Evolutionary conservation across 164 flowering plant species (phyloP).

Genomic region (Euptelea pleiosperma): DNA sequence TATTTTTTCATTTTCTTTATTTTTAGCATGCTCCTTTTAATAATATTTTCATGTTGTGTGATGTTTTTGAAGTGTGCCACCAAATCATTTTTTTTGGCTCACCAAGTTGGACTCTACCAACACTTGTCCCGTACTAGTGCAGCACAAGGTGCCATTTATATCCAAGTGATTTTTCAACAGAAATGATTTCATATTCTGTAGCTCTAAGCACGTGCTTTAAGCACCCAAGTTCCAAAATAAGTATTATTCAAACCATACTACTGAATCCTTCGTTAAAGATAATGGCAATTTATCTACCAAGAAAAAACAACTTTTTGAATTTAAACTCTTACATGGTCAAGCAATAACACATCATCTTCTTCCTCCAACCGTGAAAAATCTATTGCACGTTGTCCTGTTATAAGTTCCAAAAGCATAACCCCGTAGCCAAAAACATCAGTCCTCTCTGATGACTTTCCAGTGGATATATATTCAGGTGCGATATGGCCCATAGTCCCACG

Average conservation of each 20-base stretch:
- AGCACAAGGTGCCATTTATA: neutral
- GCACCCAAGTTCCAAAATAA: too few relatives aligned
- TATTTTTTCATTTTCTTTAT: too few relatives aligned
- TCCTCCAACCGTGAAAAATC: conserved; percentile 84
- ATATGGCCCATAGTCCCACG: conserved; percentile 95
- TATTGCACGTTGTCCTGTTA: conserved; percentile 84
- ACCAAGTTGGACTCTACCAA: too few relatives aligned
- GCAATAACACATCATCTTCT: conserved; percentile 81
- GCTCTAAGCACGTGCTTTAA: neutral
- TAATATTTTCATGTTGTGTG: too few relatives aligned
- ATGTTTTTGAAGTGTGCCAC: too few relatives aligned
- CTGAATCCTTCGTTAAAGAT: too few relatives aligned
- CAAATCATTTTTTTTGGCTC: too few relatives aligned
- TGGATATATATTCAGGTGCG: conserved; percentile 85
- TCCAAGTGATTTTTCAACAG: neutral
- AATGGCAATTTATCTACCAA: neutral
- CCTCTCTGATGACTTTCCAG: conserved; percentile 81
- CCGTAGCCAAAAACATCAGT: conserved; percentile 88
- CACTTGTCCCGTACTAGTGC: too few relatives aligned
- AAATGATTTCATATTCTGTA: neutral
- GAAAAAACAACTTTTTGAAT: neutral
- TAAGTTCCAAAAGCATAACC: conserved; percentile 76
- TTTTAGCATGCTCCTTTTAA: too few relatives aligned
- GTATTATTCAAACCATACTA: too few relatives aligned
- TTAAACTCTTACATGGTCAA: conserved; percentile 68